Conservation (phyloP, 768 basidiomycete genomes). For the Podaxis carcinomalis region DNA sequence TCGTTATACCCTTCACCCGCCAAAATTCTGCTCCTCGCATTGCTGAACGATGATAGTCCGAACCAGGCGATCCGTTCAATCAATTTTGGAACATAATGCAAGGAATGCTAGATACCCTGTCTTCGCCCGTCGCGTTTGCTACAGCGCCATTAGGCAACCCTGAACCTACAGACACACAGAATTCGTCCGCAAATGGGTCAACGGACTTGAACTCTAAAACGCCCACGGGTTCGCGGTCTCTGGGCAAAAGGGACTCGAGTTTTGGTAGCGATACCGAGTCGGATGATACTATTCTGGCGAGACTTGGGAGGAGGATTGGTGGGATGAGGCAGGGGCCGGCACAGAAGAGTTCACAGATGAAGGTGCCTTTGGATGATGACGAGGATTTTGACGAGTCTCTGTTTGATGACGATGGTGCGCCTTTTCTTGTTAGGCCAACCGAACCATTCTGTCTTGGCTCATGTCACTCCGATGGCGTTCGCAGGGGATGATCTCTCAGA, state of each 20-base stretch:
- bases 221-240: slow-evolving; percentile 18
- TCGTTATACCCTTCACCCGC: background rate
- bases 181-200: slow-evolving; percentile 11
- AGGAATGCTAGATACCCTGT: slow-evolving; percentile 82
- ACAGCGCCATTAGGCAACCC: slow-evolving; percentile 65
- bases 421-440: background rate
- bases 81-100: slow-evolving; percentile 89
- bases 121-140: slow-evolving; percentile 57
- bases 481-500: slow-evolving; percentile 69
- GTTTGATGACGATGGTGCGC: slow-evolving; percentile 61
- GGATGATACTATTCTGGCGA: slow-evolving; percentile 60
- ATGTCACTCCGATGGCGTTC: background rate
- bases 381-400: slow-evolving; percentile 60
- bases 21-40: background rate
- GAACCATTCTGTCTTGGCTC: background rate
- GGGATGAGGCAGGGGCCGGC: slow-evolving; percentile 7
- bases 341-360: slow-evolving; percentile 11
- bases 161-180: slow-evolving; percentile 22
- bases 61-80: slow-evolving; percentile 84
- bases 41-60: slow-evolving; percentile 41
- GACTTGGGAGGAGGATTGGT: slow-evolving; percentile 44
- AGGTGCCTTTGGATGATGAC: slow-evolving; percentile 20
- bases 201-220: slow-evolving; percentile 16
- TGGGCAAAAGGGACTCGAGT: slow-evolving; percentile 30
- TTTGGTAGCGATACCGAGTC: slow-evolving; percentile 64